A percentile compares a stretch with the other conserved stretches of the same genome.
Evolutionary conservation across 306 rosid species (phyloP).

Genomic region (Fragaria nilgerrensis): DNA sequence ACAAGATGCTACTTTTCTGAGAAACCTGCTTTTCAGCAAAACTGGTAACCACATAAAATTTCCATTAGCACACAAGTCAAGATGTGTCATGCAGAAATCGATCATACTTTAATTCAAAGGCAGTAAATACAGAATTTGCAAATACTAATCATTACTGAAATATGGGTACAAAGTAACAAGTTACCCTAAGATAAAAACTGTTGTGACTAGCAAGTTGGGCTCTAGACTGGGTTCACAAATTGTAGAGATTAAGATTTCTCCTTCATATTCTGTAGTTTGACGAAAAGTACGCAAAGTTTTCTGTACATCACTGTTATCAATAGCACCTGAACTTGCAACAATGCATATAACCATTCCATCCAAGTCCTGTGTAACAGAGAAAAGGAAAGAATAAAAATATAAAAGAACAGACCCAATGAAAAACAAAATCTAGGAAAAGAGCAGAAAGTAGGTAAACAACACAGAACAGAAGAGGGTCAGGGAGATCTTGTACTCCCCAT

Average conservation of each 20-base stretch:
- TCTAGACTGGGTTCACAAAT: slow-evolving; percentile 62
- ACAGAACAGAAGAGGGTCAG: background rate
- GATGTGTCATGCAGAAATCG: background rate
- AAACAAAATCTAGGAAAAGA: background rate
- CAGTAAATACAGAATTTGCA: background rate
- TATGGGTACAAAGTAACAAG: slow-evolving; percentile 17
- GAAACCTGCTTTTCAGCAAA: slow-evolving; percentile 38
- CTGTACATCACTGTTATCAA: slow-evolving; percentile 40
- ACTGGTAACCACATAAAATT: slow-evolving; percentile 39
- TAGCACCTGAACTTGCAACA: slow-evolving; percentile 55
- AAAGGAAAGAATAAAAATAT: background rate
- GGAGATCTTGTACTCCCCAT: background rate
- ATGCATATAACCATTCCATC: slow-evolving; percentile 66
- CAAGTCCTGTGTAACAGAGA: slow-evolving; percentile 50
- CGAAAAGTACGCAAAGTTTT: slow-evolving; percentile 59
- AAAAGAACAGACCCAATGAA: background rate
- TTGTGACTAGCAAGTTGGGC: slow-evolving; percentile 73
- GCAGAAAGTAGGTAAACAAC: background rate
- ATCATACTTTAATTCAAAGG: background rate
- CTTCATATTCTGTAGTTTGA: slow-evolving; percentile 52
- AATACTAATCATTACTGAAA: background rate
- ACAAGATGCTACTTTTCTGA: slow-evolving; percentile 56
- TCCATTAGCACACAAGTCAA: slow-evolving; percentile 13
- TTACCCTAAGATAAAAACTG: slow-evolving; percentile 74
- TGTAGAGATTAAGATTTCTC: slow-evolving; percentile 58